Evolutionary conservation across 2,329 filamentous ascomycete species (phyloP).

Genomic region (Colletotrichum incanum): DNA sequence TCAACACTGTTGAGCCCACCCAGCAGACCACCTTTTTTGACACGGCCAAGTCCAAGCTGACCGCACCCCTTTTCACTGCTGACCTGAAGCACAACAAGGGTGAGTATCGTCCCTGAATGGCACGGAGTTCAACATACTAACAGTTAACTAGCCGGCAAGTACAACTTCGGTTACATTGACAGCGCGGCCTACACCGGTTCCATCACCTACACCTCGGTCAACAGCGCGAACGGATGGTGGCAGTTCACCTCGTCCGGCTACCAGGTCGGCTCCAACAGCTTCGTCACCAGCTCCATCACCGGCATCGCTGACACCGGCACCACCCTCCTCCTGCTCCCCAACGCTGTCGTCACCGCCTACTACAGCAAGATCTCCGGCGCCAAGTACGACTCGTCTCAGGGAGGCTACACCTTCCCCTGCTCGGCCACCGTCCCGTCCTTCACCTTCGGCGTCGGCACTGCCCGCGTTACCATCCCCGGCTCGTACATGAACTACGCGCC

Average conservation of each 20-base stretch:
- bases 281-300: constrained; percentile 40
- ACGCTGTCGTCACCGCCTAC: constrained; percentile 46
- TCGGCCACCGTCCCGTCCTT: constrained; percentile 59
- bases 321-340: constrained; percentile 48
- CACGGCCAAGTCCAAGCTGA: constrained; percentile 42
- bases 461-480: constrained; percentile 62
- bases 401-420: constrained; percentile 61
- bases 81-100: constrained; percentile 42
- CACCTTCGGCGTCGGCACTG: constrained; percentile 58
- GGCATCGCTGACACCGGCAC: constrained; percentile 49
- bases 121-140: background rate
- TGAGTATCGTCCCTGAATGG: constrained; percentile 50
- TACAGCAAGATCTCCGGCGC: constrained; percentile 47
- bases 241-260: constrained; percentile 60
- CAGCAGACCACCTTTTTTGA: constrained; percentile 51
- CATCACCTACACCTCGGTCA: constrained; percentile 71
- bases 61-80: constrained; percentile 40
- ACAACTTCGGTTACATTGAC: constrained; percentile 67
- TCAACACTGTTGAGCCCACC: constrained; percentile 52
- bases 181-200: constrained; percentile 67
- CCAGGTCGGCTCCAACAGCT: constrained; percentile 43
- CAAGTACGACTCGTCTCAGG: constrained; percentile 45
- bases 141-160: constrained; percentile 49
- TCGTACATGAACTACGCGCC: constrained; percentile 60
- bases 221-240: constrained; percentile 75